phyloP scores from a whole-genome alignment of 108 stramenopile species.

The Schizochytrium sp. region DNA sequence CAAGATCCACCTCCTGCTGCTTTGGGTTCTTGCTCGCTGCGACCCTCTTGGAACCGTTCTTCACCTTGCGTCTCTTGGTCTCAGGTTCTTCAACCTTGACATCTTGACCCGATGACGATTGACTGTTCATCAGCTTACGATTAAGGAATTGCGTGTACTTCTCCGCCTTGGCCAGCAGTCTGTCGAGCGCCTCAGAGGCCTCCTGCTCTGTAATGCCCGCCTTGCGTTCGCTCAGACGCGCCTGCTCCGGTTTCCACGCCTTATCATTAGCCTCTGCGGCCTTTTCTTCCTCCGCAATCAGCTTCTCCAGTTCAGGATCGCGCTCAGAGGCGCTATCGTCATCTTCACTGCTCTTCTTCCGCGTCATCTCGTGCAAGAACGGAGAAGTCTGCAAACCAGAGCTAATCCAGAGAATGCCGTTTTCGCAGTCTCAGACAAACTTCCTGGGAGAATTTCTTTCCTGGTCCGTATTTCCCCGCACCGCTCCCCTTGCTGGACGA shows the following conservation, averaged over 20 bases:
- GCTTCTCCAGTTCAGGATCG: neutral
- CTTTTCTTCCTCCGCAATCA: slow-evolving; percentile 44
- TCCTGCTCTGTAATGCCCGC: slow-evolving; percentile 19
- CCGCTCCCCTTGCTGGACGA: too few relatives aligned
- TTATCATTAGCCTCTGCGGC: slow-evolving; percentile 51
- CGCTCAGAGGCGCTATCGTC: too few relatives aligned
- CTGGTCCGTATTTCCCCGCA: too few relatives aligned
- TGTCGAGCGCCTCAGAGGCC: slow-evolving; percentile 61
- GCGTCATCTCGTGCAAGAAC: too few relatives aligned
- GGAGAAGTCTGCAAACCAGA: too few relatives aligned
- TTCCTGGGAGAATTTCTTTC: too few relatives aligned
- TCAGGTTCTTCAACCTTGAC: neutral
- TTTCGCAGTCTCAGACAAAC: too few relatives aligned
- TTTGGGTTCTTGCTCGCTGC: slow-evolving; percentile 2
- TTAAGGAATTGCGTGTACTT: slow-evolving; percentile 65
- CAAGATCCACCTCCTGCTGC: slow-evolving; percentile 13
- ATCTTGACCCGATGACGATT: slow-evolving; percentile 47
- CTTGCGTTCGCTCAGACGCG: neutral
- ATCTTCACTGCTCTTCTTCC: too few relatives aligned
- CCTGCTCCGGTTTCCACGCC: slow-evolving; percentile 23
- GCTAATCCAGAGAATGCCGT: too few relatives aligned
- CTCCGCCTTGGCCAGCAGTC: slow-evolving; percentile 67
- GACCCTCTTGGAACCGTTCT: neutral
- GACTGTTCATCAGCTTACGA: slow-evolving; percentile 61
- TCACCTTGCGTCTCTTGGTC: neutral